Percentiles rank a stretch among this genome's conserved stretches.
These are phyloP conservation scores for Lathyrus aphaca DNA, from an alignment of 306 rosid genomes.

Conservation along the genomic window DNA sequence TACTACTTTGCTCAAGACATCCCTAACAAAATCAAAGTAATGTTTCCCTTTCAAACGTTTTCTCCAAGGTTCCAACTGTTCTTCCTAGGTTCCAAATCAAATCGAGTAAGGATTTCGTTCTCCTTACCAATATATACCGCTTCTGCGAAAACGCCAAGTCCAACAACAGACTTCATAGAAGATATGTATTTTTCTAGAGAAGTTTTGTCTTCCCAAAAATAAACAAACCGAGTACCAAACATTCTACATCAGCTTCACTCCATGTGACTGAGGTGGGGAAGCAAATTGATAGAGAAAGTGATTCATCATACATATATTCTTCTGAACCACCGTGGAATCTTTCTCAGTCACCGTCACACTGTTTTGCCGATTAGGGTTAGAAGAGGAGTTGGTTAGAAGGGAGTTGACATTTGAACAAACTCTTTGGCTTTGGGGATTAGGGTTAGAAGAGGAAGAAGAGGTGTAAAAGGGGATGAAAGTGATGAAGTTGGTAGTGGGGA, in stretches of 20 bases:
- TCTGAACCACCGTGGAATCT: too few species aligned
- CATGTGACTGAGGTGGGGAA: background rate
- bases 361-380: too few species aligned
- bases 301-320: background rate
- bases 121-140: constrained; percentile 72
- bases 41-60: background rate
- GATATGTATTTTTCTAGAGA: constrained; percentile 1
- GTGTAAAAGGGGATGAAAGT: too few species aligned
- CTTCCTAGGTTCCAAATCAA: constrained; percentile 55
- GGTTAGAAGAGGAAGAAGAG: too few species aligned
- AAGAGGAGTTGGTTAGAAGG: too few species aligned
- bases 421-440: too few species aligned
- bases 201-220: background rate
- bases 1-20: background rate
- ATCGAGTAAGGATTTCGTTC: constrained; percentile 36
- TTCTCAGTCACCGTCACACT: too few species aligned
- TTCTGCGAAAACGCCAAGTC: constrained; percentile 65
- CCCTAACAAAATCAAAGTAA: background rate
- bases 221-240: constrained; percentile 61
- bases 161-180: too few species aligned
- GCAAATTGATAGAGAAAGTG: background rate
- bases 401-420: too few species aligned
- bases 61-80: constrained; percentile 30
- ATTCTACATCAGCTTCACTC: constrained; percentile 57
- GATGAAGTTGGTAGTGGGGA: too few species aligned